Base-by-base conservation (phyloP, 169 alveolate genomes). In the Cryptosporidium tyzzeri region DNA sequence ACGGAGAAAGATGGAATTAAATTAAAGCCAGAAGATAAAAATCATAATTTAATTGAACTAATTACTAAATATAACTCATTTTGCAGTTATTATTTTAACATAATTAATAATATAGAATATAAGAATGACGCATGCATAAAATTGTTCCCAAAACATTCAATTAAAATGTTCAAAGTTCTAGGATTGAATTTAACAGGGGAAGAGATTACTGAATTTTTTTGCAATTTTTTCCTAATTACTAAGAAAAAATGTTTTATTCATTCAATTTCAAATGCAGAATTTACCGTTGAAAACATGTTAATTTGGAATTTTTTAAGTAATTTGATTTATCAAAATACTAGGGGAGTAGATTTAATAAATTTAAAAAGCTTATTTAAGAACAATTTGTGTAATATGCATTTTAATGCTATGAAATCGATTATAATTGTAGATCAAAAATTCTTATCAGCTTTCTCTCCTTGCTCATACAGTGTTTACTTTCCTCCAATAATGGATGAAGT, bases 401-500 rank as follows among this genome's bases (percentile, higher is more conserved):
- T 55, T 10, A 55, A n/a, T 55, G 35, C 65, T 35, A 23, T 48
- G 23, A 70, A 70, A 45, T 73, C 51, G 23, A 55, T 73, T 53
- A 73, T 44, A 10, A 8, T 26, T 18, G 23, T 58, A 14, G 6
- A 53, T 6, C 33, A 10, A 29, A 58, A 62, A 31, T 37, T 73
- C 39, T 73, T 21, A 5, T 29, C 39, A 23, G 3, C 33, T 51
- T 53, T 59, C 33, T 73, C 55, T 73, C 51, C 58, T 31, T 23
- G 35, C n/a, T 0, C 50, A 41, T 55, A 50, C 55, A 35, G 7
- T 21, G 44, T n/a, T n/a, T 73, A 33, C 39, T 39, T 33, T 6
- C 86, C 86, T 31, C 86, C 70, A 33, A 39, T 73, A 51, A 51
- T 44, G 37, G 86, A 73, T 37, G 86, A 73, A 73, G 8, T 73